Base-by-base conservation (phyloP, 768 basidiomycete species). In the Suillus luteus region DNA sequence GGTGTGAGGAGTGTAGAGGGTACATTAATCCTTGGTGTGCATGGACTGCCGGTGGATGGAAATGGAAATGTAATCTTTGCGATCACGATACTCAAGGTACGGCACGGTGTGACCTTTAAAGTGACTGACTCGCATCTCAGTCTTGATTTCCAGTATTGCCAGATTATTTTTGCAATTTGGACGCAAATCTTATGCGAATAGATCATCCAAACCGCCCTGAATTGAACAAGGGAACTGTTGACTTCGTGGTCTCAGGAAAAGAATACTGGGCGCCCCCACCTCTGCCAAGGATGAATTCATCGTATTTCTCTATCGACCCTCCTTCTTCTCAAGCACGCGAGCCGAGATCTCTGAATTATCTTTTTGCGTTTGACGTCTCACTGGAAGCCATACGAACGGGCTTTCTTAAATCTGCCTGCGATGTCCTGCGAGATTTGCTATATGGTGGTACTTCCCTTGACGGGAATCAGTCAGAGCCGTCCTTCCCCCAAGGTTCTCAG, bases 11-110 rank as follows among this genome's bases (percentile, higher is more conserved):
- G 40, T 99, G 97, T 75, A 83, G 93, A 67, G 93, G 83, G 0
- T 99, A 99, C 74, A 82, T 99, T 69, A 99, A 98, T 71, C 91
- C 95, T 0, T 99, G 95, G 95, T 94, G 90, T 74, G 79, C 79
- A 31, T 99, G 93, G 88, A 77, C 84, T 22, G 84, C 90, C 10
- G 92, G 92, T 3, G 97, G 97, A 6, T 82, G 83, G 64, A 86
- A 82, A 67, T 99, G 96, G 93, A 87, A 83, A 69, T 99, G 97
- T 74, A 99, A 99, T 80, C 73, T 99, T 17, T 99, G 97, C 77
- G 77, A 80, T 2, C 84, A 88, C 67, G 86, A 91, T 71, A 94
- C 92, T n/a, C 83, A 87, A 80, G 95, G 96, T 96, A 41, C 27
- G 40, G 0, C 59, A 55, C 41, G 24, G 64, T 49, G 44, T 41